Conservation (phyloP, 2,329 filamentous ascomycete genomes). For the Massarina eburnea region DNA sequence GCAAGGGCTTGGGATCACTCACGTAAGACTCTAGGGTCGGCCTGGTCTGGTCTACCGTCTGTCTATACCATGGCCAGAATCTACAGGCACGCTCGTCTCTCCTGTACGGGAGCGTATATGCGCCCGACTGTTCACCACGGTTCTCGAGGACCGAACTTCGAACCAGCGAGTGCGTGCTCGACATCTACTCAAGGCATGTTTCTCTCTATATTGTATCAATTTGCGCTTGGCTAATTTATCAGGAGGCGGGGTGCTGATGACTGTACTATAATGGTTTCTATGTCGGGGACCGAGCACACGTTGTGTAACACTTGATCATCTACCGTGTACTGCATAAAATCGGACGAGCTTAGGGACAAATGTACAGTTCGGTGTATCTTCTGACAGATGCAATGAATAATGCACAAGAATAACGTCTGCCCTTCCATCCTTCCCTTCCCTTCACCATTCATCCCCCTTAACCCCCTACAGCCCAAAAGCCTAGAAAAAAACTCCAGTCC, state of each 20-base stretch:
- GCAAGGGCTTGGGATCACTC: neutral
- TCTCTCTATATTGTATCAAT: neutral
- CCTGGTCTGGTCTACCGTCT: too few species aligned
- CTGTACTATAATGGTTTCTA: neutral
- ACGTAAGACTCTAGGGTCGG: neutral
- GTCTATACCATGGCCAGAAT: too few species aligned
- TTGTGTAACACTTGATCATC: neutral
- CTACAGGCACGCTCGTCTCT: too few species aligned
- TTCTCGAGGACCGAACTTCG: neutral
- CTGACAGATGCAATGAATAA: slow-evolving; percentile 2
- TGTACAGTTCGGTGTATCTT: slow-evolving; percentile 8
- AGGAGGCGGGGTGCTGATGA: neutral
- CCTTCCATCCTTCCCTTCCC: neutral
- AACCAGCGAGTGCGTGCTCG: neutral
- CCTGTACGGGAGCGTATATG: neutral
- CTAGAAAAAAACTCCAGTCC: neutral
- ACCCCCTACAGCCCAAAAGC: too few species aligned
- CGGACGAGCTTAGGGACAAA: neutral
- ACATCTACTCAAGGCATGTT: neutral
- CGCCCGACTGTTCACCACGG: neutral
- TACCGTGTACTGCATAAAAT: too few species aligned
- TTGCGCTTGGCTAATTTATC: neutral
- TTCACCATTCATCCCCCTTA: neutral
- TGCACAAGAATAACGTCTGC: slow-evolving; percentile 9
- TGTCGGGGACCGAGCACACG: neutral